Conservation (phyloP, 73 alveolate genomes). For the Paramecium sonneborni region DNA sequence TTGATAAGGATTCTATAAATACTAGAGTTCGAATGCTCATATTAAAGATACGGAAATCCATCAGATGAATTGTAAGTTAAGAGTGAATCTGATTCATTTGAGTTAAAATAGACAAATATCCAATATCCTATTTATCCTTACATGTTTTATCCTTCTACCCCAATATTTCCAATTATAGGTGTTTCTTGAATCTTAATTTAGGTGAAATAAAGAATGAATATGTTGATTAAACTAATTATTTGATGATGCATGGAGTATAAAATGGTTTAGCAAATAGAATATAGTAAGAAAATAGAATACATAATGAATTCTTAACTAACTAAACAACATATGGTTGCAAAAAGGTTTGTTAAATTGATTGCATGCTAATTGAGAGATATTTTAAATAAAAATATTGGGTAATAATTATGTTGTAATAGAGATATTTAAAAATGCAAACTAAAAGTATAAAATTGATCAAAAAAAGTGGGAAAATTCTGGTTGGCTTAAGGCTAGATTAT, state of each 20-base stretch:
- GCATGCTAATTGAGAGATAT: neutral
- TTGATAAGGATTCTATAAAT: neutral
- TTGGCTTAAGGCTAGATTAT: neutral
- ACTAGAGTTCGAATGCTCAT: neutral
- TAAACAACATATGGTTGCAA: neutral
- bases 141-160: neutral
- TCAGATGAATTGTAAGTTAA: neutral
- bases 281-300: neutral
- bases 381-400: constrained; percentile 34
- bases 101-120: neutral
- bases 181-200: neutral
- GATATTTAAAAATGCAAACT: constrained; percentile 4
- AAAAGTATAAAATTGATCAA: neutral
- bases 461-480: neutral
- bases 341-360: neutral
- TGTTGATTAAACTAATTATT: neutral
- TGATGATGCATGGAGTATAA: neutral
- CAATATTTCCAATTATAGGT: constrained; percentile 4
- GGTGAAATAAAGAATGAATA: neutral
- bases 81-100: constrained; percentile 3
- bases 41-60: constrained; percentile 39
- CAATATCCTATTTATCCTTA: neutral
- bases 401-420: neutral
- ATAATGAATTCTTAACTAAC: neutral
- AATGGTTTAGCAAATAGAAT: neutral